Percentiles rank a stretch among this genome's conserved stretches.
Conservation (phyloP, 352 stramenopile species). For the Pythium brachiatum region DNA sequence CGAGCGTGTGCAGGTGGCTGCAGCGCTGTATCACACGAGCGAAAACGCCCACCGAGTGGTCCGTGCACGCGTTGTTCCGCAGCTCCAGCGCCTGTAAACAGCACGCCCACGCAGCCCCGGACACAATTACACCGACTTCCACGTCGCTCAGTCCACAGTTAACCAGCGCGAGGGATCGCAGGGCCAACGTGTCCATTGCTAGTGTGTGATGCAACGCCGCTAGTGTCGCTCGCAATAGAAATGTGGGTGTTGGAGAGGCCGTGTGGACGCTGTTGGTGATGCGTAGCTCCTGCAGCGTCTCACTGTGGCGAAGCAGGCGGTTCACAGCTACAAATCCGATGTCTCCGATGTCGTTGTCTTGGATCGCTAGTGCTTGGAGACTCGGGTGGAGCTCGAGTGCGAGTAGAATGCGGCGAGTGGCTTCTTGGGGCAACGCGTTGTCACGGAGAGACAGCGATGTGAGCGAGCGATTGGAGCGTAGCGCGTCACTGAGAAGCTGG, state of each 20-base stretch:
- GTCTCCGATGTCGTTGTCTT: not conserved
- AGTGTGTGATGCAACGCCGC: slow-evolving; percentile 38
- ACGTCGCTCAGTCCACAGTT: slow-evolving; percentile 40
- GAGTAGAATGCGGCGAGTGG: slow-evolving; percentile 26
- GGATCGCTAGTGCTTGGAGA: slow-evolving; percentile 16
- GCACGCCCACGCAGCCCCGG: slow-evolving; percentile 38
- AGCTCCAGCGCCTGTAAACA: slow-evolving; percentile 36
- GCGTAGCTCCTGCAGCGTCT: not conserved
- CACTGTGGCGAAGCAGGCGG: not conserved
- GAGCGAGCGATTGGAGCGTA: slow-evolving; percentile 32
- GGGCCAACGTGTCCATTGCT: slow-evolving; percentile 27
- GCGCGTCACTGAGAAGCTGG: slow-evolving; percentile 28
- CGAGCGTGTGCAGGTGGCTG: slow-evolving; percentile 28
- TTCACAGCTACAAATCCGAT: not conserved
- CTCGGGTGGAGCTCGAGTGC: slow-evolving; percentile 30
- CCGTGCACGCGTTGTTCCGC: slow-evolving; percentile 32
- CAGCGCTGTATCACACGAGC: slow-evolving; percentile 36
- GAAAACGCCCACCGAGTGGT: slow-evolving; percentile 32
- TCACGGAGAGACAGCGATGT: slow-evolving; percentile 34
- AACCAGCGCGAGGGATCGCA: slow-evolving; percentile 30
- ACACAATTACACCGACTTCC: slow-evolving; percentile 37
- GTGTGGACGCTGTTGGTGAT: not conserved
- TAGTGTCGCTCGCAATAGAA: slow-evolving; percentile 34
- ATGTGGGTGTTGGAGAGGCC: not conserved
- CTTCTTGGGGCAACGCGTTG: slow-evolving; percentile 41